These are phyloP conservation scores for Volvariella volvacea DNA, from an alignment of 1,284 basidiomycete genomes.

Conservation along the genomic window DNA sequence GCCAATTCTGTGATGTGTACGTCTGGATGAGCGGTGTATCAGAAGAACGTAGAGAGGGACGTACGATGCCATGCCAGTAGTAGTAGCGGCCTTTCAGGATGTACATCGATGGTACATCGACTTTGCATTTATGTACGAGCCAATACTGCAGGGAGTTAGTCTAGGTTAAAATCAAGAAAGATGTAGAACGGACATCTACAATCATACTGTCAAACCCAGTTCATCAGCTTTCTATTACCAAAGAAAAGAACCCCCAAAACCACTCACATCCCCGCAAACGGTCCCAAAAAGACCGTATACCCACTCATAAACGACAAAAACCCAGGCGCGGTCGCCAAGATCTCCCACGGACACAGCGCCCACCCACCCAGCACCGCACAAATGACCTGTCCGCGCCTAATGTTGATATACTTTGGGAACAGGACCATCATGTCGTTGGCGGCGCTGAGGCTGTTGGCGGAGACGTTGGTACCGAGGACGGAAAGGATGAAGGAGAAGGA, in stretches of 20 bases:
- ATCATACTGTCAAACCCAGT: constrained; percentile 41
- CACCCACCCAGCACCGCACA: constrained; percentile 69
- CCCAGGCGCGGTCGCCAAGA: constrained; percentile 43
- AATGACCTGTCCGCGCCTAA: constrained; percentile 66
- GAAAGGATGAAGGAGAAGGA: constrained; percentile 62
- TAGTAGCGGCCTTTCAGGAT: constrained; percentile 57
- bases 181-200: constrained; percentile 48
- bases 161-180: constrained; percentile 2
- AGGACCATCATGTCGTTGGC: constrained; percentile 73
- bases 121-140: constrained; percentile 54
- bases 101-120: constrained; percentile 70
- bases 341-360: constrained; percentile 54
- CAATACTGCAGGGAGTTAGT: constrained; percentile 41
- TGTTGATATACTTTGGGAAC: constrained; percentile 67
- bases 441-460: constrained; percentile 68
- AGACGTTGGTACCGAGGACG: constrained; percentile 71
- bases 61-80: constrained; percentile 58
- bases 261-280: constrained; percentile 59
- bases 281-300: constrained; percentile 68
- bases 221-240: constrained; percentile 1
- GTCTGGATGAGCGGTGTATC: not conserved
- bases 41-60: constrained; percentile 16
- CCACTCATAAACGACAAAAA: constrained; percentile 60
- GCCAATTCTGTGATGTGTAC: constrained; percentile 52
- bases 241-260: not conserved